These are phyloP conservation scores for Prunus padus DNA, from an alignment of 306 rosid species.

Conservation along the genomic window DNA sequence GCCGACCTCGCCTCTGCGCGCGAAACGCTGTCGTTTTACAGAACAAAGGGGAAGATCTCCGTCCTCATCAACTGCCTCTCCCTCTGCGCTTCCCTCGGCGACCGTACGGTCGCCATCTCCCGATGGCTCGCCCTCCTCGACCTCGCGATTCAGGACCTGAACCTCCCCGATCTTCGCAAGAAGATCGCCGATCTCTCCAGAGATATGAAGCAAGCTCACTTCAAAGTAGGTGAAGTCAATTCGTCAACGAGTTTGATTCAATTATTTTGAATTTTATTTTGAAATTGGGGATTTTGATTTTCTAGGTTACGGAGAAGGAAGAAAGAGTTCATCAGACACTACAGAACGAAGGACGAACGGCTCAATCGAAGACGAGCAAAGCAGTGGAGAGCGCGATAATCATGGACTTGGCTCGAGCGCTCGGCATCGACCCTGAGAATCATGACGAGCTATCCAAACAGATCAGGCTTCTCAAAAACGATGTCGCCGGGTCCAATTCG, in stretches of 20 bases:
- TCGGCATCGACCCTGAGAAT: slow-evolving; percentile 46
- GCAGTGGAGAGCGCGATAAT: slow-evolving; percentile 57
- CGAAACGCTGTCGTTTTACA: slow-evolving; percentile 27
- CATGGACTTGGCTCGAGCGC: slow-evolving; percentile 62
- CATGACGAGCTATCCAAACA: slow-evolving; percentile 40
- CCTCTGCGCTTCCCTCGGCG: slow-evolving; percentile 31
- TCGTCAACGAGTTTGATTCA: not conserved
- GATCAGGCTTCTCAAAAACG: slow-evolving; percentile 39
- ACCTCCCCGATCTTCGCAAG: slow-evolving; percentile 39
- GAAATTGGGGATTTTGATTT: slow-evolving; percentile 8
- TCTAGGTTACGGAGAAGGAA: slow-evolving; percentile 47
- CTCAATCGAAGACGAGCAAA: slow-evolving; percentile 43
- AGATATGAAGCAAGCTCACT: slow-evolving; percentile 52
- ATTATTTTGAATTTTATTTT: not conserved
- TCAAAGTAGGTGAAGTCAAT: slow-evolving; percentile 26
- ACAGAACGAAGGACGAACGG: slow-evolving; percentile 45
- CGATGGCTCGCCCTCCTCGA: slow-evolving; percentile 49
- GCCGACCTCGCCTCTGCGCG: slow-evolving; percentile 28
- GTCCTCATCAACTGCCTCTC: slow-evolving; percentile 39
- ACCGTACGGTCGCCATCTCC: slow-evolving; percentile 30
- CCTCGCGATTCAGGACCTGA: slow-evolving; percentile 23
- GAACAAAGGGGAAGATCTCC: slow-evolving; percentile 36
- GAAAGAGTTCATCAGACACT: slow-evolving; percentile 44
- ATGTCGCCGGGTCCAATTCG: slow-evolving; percentile 25
- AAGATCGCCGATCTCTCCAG: slow-evolving; percentile 39